Evolutionary conservation across 768 basidiomycete species (phyloP).

Genomic region (Grammothele lineata): DNA sequence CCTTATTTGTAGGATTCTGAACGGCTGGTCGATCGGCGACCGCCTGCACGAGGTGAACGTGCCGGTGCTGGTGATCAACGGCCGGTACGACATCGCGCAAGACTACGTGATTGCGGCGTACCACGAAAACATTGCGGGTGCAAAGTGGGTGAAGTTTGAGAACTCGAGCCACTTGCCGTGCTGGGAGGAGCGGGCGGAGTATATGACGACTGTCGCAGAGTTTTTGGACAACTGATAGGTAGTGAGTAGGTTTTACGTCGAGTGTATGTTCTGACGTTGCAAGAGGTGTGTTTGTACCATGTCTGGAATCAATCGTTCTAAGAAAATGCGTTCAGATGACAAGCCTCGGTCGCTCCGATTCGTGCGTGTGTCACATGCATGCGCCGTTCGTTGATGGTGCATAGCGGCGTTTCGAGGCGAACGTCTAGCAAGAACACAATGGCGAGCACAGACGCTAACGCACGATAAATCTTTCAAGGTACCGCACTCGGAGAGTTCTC

Average conservation of each 20-base stretch:
- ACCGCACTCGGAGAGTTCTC: no score
- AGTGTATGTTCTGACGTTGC: neutral
- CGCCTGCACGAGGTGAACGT: constrained; percentile 23
- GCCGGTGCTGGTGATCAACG: constrained; percentile 28
- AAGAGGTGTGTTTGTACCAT: neutral
- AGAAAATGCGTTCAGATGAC: no score
- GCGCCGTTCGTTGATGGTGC: no score
- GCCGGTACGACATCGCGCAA: constrained; percentile 26
- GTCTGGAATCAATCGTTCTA: no score
- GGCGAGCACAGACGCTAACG: no score
- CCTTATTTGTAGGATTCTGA: constrained; percentile 6
- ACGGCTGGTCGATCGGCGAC: constrained; percentile 25
- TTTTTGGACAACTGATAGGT: constrained; percentile 12
- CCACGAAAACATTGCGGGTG: constrained; percentile 21
- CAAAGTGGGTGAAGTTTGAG: constrained; percentile 29
- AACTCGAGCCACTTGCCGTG: constrained; percentile 28
- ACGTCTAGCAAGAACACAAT: no score
- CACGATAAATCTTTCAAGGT: no score
- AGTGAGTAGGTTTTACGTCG: neutral
- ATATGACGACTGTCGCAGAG: constrained; percentile 20
- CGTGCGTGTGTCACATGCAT: no score
- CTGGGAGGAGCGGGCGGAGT: constrained; percentile 27
- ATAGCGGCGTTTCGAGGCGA: no score
- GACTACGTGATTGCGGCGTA: constrained; percentile 24
- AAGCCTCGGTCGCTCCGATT: no score